Percentiles rank a stretch among this genome's conserved stretches.
Evolutionary conservation across 768 basidiomycete genomes (phyloP).

Genomic region (Wakefieldia striispora): DNA sequence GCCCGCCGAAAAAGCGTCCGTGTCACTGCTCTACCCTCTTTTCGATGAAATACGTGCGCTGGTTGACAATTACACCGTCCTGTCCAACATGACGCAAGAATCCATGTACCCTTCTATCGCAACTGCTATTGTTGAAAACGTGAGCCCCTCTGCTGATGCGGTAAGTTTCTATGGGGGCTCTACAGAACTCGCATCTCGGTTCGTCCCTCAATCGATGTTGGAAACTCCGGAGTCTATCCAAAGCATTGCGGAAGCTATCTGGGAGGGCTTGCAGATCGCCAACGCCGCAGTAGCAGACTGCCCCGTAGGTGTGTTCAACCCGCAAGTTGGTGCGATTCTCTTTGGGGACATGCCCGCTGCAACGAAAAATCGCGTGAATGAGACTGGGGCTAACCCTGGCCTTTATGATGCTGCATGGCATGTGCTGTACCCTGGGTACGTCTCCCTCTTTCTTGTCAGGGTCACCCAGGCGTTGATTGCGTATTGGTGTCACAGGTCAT

Average conservation of each 20-base stretch:
- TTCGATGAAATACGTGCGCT: constrained; percentile 18
- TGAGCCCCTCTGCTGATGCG: no score
- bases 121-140: neutral
- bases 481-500: no score
- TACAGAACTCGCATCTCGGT: constrained; percentile 7
- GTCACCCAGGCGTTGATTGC: no score
- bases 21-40: constrained; percentile 12
- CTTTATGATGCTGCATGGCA: constrained; percentile 17
- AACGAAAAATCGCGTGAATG: constrained; percentile 6
- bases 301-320: neutral
- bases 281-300: neutral
- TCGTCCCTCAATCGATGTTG: constrained; percentile 14
- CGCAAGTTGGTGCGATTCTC: neutral
- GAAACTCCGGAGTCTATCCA: neutral
- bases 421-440: constrained; percentile 2
- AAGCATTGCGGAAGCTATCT: constrained; percentile 16
- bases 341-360: constrained; percentile 15
- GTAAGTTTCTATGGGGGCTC: constrained; percentile 13
- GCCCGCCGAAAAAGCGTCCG: neutral
- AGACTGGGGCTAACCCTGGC: constrained; percentile 18
- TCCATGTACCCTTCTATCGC: constrained; percentile 15
- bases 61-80: constrained; percentile 16
- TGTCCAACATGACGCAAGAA: constrained; percentile 12
- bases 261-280: constrained; percentile 9
- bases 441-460: no score